These are phyloP conservation scores for Kodamaea derodonti DNA, from an alignment of 1,139 yeast species.

Conservation along the genomic window DNA sequence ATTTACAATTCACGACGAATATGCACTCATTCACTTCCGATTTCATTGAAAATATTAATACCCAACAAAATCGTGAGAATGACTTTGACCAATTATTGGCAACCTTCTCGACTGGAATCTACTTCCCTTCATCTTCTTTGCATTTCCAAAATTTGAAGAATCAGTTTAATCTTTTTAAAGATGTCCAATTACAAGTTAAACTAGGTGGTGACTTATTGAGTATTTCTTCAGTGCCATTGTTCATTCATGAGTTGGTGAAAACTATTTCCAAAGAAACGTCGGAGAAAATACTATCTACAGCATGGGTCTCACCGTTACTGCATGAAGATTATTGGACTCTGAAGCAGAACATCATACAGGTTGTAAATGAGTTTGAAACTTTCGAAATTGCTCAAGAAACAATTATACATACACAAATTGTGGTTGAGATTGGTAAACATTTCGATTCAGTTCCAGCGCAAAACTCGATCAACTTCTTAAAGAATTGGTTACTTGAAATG, in stretches of 20 bases:
- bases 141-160: constrained; percentile 37
- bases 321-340: constrained; percentile 33
- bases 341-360: constrained; percentile 28
- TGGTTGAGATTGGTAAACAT: constrained; percentile 17
- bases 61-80: constrained; percentile 22
- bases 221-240: constrained; percentile 32
- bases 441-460: constrained; percentile 11
- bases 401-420: constrained; percentile 20
- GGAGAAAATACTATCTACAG: background rate
- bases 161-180: constrained; percentile 40
- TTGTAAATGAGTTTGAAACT: constrained; percentile 20
- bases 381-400: constrained; percentile 18
- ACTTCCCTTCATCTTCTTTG: constrained; percentile 28
- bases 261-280: constrained; percentile 7
- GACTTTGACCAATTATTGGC: constrained; percentile 27
- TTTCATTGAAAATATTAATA: constrained; percentile 23
- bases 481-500: constrained; percentile 42
- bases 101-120: constrained; percentile 37
- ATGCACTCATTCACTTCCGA: constrained; percentile 25
- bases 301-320: constrained; percentile 33
- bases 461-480: constrained; percentile 29
- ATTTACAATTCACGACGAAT: constrained; percentile 25
- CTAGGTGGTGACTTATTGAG: constrained; percentile 21
- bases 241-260: constrained; percentile 24
- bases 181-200: constrained; percentile 37